phyloP scores from a whole-genome alignment of 2,329 filamentous ascomycete genomes.

The Hypoxylon sp. region DNA sequence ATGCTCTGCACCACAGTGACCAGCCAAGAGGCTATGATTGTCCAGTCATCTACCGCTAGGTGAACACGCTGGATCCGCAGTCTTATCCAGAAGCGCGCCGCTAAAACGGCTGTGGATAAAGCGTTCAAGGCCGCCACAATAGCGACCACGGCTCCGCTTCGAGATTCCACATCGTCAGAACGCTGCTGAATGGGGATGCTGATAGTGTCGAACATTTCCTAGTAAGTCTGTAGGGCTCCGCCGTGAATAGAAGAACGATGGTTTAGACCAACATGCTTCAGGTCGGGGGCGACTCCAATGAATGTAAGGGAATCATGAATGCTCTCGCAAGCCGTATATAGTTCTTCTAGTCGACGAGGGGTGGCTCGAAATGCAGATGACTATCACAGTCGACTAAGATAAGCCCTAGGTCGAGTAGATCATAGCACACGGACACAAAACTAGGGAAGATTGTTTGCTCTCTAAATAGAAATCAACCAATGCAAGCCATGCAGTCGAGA shows the following conservation, averaged over 20 bases:
- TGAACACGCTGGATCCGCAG: neutral
- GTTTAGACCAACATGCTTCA: neutral
- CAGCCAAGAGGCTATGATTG: neutral
- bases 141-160: neutral
- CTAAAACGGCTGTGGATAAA: neutral
- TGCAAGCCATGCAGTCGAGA: neutral
- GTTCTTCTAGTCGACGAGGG: neutral
- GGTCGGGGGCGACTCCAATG: neutral
- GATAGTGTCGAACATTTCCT: neutral
- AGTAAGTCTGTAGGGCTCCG: neutral
- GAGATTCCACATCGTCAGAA: neutral
- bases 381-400: neutral
- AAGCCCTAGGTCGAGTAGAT: neutral
- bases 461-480: neutral
- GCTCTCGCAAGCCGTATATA: neutral
- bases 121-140: neutral
- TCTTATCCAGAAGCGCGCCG: constrained; percentile 4
- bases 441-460: neutral
- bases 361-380: neutral
- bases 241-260: neutral
- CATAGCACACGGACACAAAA: neutral
- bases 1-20: neutral
- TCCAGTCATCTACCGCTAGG: constrained; percentile 8
- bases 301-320: neutral
- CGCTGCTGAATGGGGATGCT: neutral